Evolutionary conservation across 805 yeast genomes (phyloP).

Genomic region (Millerago galiae): DNA sequence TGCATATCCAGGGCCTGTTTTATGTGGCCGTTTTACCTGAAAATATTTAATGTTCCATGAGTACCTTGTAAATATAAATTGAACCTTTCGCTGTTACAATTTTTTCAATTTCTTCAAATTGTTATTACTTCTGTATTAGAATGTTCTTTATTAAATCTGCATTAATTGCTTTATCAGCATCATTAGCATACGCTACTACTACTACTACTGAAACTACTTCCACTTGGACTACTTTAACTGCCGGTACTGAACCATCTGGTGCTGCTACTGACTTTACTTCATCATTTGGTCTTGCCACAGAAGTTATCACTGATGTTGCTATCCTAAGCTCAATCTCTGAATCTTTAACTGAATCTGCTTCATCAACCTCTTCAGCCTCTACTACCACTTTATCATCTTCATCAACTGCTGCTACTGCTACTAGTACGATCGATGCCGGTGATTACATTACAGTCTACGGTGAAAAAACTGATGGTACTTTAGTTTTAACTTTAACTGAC

Average conservation of each 20-base stretch:
- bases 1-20: no score
- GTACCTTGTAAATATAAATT: no score
- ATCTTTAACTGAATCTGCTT: constrained; percentile 24
- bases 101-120: no score
- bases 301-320: constrained; percentile 15
- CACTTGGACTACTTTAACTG: constrained; percentile 13
- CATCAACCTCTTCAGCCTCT: constrained; percentile 11
- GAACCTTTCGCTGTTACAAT: no score
- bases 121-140: no score
- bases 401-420: constrained; percentile 2
- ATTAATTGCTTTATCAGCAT: background rate
- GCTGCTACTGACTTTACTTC: constrained; percentile 35
- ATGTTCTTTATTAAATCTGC: background rate
- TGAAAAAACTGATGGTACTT: constrained; percentile 3
- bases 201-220: background rate
- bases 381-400: constrained; percentile 8
- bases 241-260: constrained; percentile 36
- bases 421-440: background rate
- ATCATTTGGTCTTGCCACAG: constrained; percentile 34
- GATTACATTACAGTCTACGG: constrained; percentile 1
- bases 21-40: no score
- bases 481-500: constrained; percentile 3
- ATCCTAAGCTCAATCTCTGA: constrained; percentile 22
- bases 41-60: no score
- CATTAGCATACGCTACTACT: background rate